These are phyloP conservation scores for Pythium vanterpoolii DNA, from an alignment of 352 stramenopile genomes.

Conservation along the genomic window DNA sequence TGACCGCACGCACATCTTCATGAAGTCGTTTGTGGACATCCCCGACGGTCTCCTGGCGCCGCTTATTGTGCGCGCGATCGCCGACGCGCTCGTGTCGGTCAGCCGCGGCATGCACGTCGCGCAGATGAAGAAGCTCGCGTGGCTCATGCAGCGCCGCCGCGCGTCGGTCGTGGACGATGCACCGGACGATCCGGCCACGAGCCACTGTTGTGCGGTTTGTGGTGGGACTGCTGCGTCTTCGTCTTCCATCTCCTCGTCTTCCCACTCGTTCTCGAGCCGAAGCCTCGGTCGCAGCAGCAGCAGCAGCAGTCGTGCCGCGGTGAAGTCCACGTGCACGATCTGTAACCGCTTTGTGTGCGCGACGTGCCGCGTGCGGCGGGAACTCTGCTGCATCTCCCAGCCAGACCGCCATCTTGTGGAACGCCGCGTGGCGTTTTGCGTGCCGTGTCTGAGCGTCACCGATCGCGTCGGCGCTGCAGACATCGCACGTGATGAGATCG, in stretches of 20 bases:
- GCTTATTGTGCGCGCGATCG: constrained; percentile 37
- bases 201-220: background rate
- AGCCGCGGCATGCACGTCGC: constrained; percentile 40
- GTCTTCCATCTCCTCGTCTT: background rate
- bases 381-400: constrained; percentile 11
- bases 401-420: constrained; percentile 13
- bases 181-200: background rate
- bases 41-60: constrained; percentile 32
- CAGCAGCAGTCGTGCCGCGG: background rate
- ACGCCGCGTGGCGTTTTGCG: constrained; percentile 16
- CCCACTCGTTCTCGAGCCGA: background rate
- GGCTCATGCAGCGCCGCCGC: constrained; percentile 31
- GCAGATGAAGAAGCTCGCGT: constrained; percentile 69
- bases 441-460: constrained; percentile 22
- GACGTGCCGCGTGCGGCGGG: constrained; percentile 20
- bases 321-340: constrained; percentile 17
- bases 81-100: constrained; percentile 34
- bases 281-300: background rate
- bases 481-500: constrained; percentile 21
- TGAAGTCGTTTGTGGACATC: constrained; percentile 47
- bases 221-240: background rate
- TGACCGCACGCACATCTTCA: constrained; percentile 26
- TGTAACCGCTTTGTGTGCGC: constrained; percentile 18
- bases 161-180: constrained; percentile 5
- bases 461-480: constrained; percentile 5